Conservation (phyloP, 202 grass and related monocot species). For the Schoenoplectus tabernaemontani region DNA sequence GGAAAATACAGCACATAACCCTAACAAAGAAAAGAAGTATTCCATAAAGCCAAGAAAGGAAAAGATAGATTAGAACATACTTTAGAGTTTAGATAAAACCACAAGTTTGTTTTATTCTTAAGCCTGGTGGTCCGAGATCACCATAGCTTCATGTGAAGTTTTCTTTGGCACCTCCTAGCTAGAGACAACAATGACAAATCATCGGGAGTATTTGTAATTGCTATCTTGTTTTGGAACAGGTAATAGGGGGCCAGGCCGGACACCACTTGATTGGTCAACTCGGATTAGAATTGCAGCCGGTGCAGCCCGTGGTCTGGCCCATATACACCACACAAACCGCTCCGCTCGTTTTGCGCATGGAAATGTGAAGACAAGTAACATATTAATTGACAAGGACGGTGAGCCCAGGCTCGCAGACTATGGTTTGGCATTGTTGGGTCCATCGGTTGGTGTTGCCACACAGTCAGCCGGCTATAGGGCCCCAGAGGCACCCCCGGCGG, state of each 20-base stretch:
- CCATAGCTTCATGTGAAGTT: conserved; percentile 8
- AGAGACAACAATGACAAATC: background rate
- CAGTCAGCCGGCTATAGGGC: conserved; percentile 54
- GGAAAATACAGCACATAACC: background rate
- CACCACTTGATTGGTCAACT: conserved; percentile 71
- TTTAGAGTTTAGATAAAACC: background rate
- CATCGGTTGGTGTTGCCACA: conserved; percentile 23
- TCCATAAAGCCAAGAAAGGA: conserved; percentile 14
- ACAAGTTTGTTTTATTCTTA: conserved; percentile 14
- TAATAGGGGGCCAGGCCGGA: conserved; percentile 72
- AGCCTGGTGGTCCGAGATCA: background rate
- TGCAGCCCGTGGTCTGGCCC: conserved; percentile 53
- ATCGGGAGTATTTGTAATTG: conserved; percentile 1
- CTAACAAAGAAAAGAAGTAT: background rate
- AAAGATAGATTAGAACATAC: conserved; percentile 2
- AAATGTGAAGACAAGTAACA: conserved; percentile 87
- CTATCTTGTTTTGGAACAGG: conserved; percentile 27
- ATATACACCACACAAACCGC: conserved; percentile 76
- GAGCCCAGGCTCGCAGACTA: conserved; percentile 58
- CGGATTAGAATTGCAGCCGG: conserved; percentile 54
- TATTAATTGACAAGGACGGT: conserved; percentile 57
- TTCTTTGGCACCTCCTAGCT: background rate
- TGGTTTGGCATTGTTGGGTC: conserved; percentile 63
- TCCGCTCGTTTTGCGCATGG: conserved; percentile 63
- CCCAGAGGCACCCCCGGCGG: conserved; percentile 49